Conservation (phyloP, 768 basidiomycete genomes). For the Glaciozyma martinii region DNA sequence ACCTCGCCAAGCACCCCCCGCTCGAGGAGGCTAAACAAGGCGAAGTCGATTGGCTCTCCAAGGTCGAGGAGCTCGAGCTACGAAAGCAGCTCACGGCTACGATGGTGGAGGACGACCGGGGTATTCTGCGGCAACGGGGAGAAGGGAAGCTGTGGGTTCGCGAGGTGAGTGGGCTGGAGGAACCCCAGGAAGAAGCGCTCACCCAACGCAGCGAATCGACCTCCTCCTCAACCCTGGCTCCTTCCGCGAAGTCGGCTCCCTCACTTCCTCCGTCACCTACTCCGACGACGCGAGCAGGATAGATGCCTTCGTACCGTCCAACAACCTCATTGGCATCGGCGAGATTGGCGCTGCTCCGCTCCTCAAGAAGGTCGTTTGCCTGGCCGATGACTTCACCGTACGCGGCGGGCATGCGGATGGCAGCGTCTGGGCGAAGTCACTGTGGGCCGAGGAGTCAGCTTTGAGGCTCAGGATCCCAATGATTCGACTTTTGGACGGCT, state of each 20-base stretch:
- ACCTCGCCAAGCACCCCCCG: neutral
- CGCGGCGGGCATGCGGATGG: neutral
- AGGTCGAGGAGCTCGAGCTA: neutral
- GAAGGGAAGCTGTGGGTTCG: neutral
- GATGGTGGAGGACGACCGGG: neutral
- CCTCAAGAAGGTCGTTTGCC: neutral
- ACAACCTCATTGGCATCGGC: neutral
- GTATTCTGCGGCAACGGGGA: neutral
- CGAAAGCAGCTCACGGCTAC: neutral
- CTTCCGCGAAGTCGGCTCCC: neutral
- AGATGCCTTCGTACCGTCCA: neutral
- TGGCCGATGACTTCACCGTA: neutral
- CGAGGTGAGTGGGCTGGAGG: neutral
- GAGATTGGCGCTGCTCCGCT: neutral
- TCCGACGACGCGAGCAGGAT: neutral
- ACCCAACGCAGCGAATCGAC: neutral
- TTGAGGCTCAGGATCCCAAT: neutral
- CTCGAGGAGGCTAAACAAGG: neutral
- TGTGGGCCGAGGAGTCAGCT: neutral
- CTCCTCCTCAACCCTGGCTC: neutral
- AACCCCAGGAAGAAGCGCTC: neutral
- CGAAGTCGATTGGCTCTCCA: neutral
- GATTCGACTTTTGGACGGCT: neutral
- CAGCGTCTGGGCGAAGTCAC: neutral
- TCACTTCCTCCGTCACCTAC: neutral